Evolutionary conservation across 768 basidiomycete species (phyloP).

Genomic region (Agrocybe chaxingu): DNA sequence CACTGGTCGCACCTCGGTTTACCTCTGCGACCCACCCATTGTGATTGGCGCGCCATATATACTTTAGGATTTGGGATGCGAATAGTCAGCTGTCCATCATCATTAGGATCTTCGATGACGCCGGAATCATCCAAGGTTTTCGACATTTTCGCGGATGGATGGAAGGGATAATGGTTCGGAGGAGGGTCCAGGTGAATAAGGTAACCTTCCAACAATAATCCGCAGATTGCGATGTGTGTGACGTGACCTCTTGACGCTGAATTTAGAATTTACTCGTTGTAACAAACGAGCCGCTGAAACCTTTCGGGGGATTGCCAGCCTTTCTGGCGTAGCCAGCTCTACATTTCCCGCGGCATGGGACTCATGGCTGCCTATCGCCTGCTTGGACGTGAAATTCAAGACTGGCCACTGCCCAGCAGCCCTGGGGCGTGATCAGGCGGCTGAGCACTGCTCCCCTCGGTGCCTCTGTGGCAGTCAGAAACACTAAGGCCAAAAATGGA

Average conservation of each 20-base stretch:
- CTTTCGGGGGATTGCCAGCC: slow-evolving; percentile 4
- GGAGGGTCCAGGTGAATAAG: neutral
- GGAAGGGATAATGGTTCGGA: neutral
- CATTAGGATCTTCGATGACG: slow-evolving; percentile 35
- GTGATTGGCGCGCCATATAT: slow-evolving; percentile 66
- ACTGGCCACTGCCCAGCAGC: too few relatives aligned
- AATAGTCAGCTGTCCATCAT: slow-evolving; percentile 57
- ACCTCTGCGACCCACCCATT: slow-evolving; percentile 73
- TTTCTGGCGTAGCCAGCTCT: neutral
- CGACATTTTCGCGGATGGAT: slow-evolving; percentile 21
- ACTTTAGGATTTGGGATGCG: slow-evolving; percentile 66
- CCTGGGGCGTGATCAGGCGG: too few relatives aligned
- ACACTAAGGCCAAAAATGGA: slow-evolving; percentile 27
- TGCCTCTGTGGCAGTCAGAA: neutral
- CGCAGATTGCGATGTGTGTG: slow-evolving; percentile 18
- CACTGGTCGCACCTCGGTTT: slow-evolving; percentile 76
- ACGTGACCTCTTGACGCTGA: slow-evolving; percentile 17
- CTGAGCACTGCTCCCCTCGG: neutral
- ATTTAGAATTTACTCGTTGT: slow-evolving; percentile 12
- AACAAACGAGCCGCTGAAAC: slow-evolving; percentile 15
- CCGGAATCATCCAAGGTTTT: slow-evolving; percentile 33
- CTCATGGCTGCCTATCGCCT: too few relatives aligned
- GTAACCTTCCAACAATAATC: slow-evolving; percentile 2
- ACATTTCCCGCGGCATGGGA: too few relatives aligned
- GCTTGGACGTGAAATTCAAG: too few relatives aligned